phyloP scores from a whole-genome alignment of 164 flowering plant genomes.

The Euptelea pleiosperma region DNA sequence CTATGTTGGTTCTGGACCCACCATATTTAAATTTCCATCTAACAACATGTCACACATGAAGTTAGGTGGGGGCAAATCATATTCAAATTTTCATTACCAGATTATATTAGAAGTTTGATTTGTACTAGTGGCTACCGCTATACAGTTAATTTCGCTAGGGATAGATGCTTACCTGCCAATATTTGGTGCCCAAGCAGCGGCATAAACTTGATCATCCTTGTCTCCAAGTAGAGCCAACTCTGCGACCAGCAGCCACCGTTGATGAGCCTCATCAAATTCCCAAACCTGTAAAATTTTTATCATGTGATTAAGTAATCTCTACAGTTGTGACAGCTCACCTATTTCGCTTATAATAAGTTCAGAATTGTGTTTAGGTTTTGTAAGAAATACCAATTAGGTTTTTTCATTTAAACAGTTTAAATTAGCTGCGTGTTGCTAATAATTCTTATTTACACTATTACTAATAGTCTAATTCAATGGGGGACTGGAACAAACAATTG shows the following conservation, averaged over 20 bases:
- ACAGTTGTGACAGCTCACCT: slow-evolving; percentile 5
- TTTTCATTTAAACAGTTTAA: no score
- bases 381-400: no score
- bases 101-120: no score
- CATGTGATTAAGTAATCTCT: neutral
- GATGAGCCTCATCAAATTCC: slow-evolving; percentile 94
- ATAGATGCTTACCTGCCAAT: slow-evolving; percentile 67
- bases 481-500: no score
- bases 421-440: no score
- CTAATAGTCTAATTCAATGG: no score
- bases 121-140: neutral
- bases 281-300: slow-evolving; percentile 54
- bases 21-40: no score
- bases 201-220: slow-evolving; percentile 65
- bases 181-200: slow-evolving; percentile 95
- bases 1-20: no score
- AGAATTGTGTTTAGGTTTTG: neutral
- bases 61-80: no score
- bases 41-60: no score
- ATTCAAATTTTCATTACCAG: no score
- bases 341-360: neutral
- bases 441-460: no score
- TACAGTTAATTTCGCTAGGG: neutral
- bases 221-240: slow-evolving; percentile 75
- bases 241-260: slow-evolving; percentile 96